Evolutionary conservation across 352 stramenopile species (phyloP).

Genomic region (Phytopythium boreale): DNA sequence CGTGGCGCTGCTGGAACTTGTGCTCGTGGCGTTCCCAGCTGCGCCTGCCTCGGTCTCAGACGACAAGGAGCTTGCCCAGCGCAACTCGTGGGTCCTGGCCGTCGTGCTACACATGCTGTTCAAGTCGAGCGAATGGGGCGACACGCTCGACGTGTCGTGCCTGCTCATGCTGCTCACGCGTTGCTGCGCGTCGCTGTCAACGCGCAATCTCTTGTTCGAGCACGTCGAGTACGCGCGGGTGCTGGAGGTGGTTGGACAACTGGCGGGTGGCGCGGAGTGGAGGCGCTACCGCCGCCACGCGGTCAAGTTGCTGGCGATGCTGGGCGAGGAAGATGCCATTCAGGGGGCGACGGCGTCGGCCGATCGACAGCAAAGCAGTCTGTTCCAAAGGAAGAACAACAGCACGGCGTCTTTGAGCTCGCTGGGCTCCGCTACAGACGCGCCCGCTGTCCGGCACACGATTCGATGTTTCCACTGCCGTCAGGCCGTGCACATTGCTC

Average conservation of each 20-base stretch:
- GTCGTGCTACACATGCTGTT: constrained; percentile 47
- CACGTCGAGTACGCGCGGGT: constrained; percentile 46
- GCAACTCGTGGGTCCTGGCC: constrained; percentile 44
- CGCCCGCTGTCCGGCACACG: constrained; percentile 6
- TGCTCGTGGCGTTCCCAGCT: constrained; percentile 14
- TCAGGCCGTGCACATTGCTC: constrained; percentile 41
- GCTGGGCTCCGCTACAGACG: background rate
- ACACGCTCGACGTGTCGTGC: constrained; percentile 43
- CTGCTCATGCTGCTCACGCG: constrained; percentile 37
- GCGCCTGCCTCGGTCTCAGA: background rate
- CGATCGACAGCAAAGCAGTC: background rate
- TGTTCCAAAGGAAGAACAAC: background rate
- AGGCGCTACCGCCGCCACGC: constrained; percentile 34
- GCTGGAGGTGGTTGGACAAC: constrained; percentile 29
- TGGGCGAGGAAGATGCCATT: constrained; percentile 44
- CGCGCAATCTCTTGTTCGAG: constrained; percentile 36
- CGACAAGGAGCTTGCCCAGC: constrained; percentile 3
- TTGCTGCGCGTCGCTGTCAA: constrained; percentile 32
- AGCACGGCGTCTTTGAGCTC: constrained; percentile 3
- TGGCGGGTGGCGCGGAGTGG: constrained; percentile 31
- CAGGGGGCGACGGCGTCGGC: constrained; percentile 15
- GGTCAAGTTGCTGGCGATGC: constrained; percentile 34
- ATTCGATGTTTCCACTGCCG: constrained; percentile 61
- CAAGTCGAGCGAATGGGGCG: constrained; percentile 26
- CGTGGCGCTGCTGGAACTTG: constrained; percentile 45